Conservation (phyloP, 805 yeast genomes). For the Zygosaccharomyces gambellarensis region DNA sequence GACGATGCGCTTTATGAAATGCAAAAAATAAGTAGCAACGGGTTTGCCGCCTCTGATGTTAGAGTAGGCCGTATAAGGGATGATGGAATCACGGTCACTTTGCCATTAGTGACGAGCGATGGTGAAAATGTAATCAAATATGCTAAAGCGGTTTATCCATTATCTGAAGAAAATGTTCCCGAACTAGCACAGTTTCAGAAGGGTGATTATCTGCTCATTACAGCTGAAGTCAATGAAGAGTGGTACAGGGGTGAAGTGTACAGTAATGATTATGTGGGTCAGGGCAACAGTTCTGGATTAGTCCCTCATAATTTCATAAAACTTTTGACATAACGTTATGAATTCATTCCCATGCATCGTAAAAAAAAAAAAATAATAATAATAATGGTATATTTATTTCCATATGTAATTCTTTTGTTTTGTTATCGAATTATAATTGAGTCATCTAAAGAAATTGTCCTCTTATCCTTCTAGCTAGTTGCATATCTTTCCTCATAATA, state of each 20-base stretch:
- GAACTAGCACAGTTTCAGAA: slow-evolving; percentile 30
- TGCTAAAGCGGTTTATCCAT: slow-evolving; percentile 33
- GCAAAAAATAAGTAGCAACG: slow-evolving; percentile 27
- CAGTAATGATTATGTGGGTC: slow-evolving; percentile 22
- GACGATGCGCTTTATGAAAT: slow-evolving; percentile 32
- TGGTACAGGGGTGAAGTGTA: slow-evolving; percentile 36
- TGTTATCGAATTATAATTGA: not conserved
- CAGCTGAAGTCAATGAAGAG: slow-evolving; percentile 29
- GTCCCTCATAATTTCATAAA: slow-evolving; percentile 29
- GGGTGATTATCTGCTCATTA: slow-evolving; percentile 30
- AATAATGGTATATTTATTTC: not conserved
- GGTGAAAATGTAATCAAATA: slow-evolving; percentile 29
- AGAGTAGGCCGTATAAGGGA: slow-evolving; percentile 27
- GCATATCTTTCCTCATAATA: slow-evolving; percentile 78
- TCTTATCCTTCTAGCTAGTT: slow-evolving; percentile 70
- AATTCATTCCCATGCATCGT: slow-evolving; percentile 2
- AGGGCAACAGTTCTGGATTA: slow-evolving; percentile 21
- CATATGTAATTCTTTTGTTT: slow-evolving; percentile 1
- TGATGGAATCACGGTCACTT: slow-evolving; percentile 30
- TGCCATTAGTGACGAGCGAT: slow-evolving; percentile 26
- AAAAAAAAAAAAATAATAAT: not conserved
- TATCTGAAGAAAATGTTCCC: slow-evolving; percentile 27
- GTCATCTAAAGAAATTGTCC: slow-evolving; percentile 39
- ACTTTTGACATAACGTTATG: slow-evolving; percentile 8
- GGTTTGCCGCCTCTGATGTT: slow-evolving; percentile 15